Evolutionary conservation across 2,329 filamentous ascomycete genomes (phyloP).

Genomic region (Xylariaceae sp.): DNA sequence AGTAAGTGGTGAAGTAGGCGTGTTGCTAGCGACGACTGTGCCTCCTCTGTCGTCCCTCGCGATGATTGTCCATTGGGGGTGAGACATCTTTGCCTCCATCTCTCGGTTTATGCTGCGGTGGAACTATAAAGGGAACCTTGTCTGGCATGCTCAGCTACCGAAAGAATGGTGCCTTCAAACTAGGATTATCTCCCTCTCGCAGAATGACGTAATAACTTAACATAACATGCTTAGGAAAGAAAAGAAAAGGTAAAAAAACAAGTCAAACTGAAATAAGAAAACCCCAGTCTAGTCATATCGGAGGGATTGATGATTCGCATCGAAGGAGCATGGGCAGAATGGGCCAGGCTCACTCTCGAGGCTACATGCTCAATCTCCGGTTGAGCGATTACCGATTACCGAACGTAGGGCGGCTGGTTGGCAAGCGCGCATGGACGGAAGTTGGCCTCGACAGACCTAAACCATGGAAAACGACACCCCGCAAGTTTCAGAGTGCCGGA

Average conservation of each 20-base stretch:
- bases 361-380: constrained; percentile 20
- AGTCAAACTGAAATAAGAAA: constrained; percentile 40
- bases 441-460: constrained; percentile 15
- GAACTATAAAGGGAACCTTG: not conserved
- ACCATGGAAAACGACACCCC: constrained; percentile 40
- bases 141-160: not conserved
- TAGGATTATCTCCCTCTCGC: constrained; percentile 48
- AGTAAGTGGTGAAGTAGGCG: not conserved
- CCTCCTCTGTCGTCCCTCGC: not conserved
- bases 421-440: constrained; percentile 5
- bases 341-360: constrained; percentile 14
- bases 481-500: constrained; percentile 44
- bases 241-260: constrained; percentile 41
- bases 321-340: constrained; percentile 33
- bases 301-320: constrained; percentile 40
- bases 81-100: not conserved
- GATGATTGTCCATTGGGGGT: not conserved
- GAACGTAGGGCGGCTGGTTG: constrained; percentile 3
- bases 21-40: not conserved
- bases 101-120: constrained; percentile 5
- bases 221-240: constrained; percentile 36
- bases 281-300: constrained; percentile 36
- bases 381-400: constrained; percentile 14
- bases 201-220: constrained; percentile 43
- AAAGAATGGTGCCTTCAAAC: constrained; percentile 40